Evolutionary conservation across 768 basidiomycete genomes (phyloP).

Genomic region (Russula lepida): DNA sequence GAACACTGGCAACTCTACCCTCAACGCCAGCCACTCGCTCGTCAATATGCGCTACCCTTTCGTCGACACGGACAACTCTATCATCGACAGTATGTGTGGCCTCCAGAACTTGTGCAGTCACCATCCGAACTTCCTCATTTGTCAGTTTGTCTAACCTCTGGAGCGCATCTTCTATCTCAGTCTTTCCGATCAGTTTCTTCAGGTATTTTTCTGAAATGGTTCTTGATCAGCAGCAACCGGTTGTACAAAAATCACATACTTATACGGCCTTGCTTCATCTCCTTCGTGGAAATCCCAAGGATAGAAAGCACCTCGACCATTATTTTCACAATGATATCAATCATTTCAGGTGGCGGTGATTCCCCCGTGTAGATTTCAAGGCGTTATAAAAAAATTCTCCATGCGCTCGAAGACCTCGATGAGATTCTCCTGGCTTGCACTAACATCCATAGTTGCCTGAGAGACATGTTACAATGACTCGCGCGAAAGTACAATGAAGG

Average conservation of each 20-base stretch:
- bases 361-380: not conserved
- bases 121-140: not conserved
- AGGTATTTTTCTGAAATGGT: not conserved
- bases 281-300: not conserved
- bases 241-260: not conserved
- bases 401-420: not conserved
- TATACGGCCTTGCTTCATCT: not conserved
- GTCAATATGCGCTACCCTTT: no score
- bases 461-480: not conserved
- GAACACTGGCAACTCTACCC: not conserved
- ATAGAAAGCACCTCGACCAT: constrained; percentile 2
- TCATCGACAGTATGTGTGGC: not conserved
- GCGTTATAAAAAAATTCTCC: not conserved
- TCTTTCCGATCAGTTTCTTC: not conserved
- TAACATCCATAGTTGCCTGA: not conserved
- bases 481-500: no score
- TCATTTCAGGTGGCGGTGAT: not conserved
- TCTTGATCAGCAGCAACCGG: not conserved
- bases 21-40: no score
- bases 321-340: not conserved
- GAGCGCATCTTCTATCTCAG: not conserved
- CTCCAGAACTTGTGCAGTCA: not conserved
- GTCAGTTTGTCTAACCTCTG: not conserved
- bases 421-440: not conserved
- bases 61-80: no score